Percentiles rank a stretch among this genome's conserved stretches.
These are phyloP conservation scores for Solanum hybrid DNA, from an alignment of 305 asterid species.

Conservation along the genomic window DNA sequence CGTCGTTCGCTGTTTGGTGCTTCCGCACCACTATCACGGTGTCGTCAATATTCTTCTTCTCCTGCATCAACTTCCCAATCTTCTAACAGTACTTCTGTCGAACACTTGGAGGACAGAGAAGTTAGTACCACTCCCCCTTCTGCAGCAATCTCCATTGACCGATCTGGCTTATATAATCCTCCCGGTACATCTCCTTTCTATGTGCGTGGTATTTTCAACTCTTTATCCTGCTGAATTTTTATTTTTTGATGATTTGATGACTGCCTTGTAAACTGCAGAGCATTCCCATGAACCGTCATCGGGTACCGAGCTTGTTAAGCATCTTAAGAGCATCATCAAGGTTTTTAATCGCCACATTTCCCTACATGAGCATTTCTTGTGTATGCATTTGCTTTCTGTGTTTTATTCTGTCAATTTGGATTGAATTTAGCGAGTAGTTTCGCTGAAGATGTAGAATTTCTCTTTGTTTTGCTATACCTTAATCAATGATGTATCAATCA, in stretches of 20 bases:
- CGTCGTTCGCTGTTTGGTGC: slow-evolving; percentile 12
- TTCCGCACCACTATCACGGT: slow-evolving; percentile 6
- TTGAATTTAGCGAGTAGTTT: neutral
- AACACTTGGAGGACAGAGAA: slow-evolving; percentile 42
- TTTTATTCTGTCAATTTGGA: neutral
- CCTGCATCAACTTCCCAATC: slow-evolving; percentile 21
- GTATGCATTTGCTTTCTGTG: neutral
- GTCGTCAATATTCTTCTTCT: slow-evolving; percentile 12
- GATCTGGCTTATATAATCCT: slow-evolving; percentile 57
- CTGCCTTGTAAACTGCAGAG: slow-evolving; percentile 32
- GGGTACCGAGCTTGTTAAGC: slow-evolving; percentile 76
- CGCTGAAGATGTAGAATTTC: neutral
- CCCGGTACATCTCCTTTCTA: slow-evolving; percentile 31
- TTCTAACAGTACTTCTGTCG: slow-evolving; percentile 39
- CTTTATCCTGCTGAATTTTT: neutral
- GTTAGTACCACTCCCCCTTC: slow-evolving; percentile 28
- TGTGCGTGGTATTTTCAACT: neutral
- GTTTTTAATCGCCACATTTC: slow-evolving; percentile 11
- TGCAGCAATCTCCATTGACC: slow-evolving; percentile 64
- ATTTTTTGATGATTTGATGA: neutral
- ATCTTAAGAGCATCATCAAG: slow-evolving; percentile 72
- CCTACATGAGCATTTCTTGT: neutral
- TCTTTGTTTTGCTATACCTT: neutral
- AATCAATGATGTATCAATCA: neutral
- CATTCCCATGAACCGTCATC: slow-evolving; percentile 59